Conservation (phyloP, 495 filamentous ascomycete genomes). For the Hypomontagnella submonticulosa region DNA sequence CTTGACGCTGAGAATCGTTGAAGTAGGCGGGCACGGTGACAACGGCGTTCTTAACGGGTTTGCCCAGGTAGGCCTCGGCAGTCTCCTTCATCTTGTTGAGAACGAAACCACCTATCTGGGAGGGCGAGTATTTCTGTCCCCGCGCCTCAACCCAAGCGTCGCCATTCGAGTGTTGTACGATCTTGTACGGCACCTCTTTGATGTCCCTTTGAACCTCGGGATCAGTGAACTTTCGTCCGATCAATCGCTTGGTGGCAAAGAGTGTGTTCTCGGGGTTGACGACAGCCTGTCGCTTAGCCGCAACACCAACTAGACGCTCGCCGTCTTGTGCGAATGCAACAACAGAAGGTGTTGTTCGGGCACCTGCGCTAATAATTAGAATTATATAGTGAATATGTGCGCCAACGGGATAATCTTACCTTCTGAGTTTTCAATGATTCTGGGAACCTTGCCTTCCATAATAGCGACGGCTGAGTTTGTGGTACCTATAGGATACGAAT, state of each 20-base stretch:
- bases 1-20: constrained; percentile 97
- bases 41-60: constrained; percentile 91
- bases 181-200: constrained; percentile 99
- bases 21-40: constrained; percentile 98
- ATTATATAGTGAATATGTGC: constrained; percentile 11
- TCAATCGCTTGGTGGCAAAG: constrained; percentile 99
- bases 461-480: constrained; percentile 98
- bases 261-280: constrained; percentile 99
- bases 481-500: constrained; percentile 69
- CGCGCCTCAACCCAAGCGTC: constrained; percentile 98
- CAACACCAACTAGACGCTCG: constrained; percentile 96
- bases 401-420: constrained; percentile 62
- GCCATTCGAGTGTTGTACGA: constrained; percentile 96
- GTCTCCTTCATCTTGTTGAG: constrained; percentile 99
- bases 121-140: constrained; percentile 97
- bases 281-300: constrained; percentile 98
- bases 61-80: constrained; percentile 89
- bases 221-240: constrained; percentile 98
- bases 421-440: constrained; percentile 98
- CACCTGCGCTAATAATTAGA: constrained; percentile 65
- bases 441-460: constrained; percentile 95
- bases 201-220: constrained; percentile 96
- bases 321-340: constrained; percentile 98
- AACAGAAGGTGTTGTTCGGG: constrained; percentile 94
- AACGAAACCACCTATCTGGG: constrained; percentile 97